phyloP scores from a whole-genome alignment of 176 grass and related monocot genomes.

The Raddia guianensis region DNA sequence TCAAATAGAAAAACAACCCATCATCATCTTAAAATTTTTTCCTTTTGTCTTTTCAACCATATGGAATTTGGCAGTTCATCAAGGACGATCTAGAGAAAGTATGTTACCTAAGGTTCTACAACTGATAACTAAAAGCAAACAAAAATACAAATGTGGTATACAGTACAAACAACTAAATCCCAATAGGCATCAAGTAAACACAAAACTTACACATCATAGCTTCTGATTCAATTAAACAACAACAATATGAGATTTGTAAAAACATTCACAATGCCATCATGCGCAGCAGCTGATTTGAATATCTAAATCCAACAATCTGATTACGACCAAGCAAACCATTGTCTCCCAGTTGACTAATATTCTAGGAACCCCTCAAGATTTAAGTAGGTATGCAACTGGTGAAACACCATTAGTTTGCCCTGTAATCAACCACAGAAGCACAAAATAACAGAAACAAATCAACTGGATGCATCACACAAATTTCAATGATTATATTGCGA shows the following conservation, averaged over 20 bases:
- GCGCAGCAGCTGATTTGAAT: conserved; percentile 4
- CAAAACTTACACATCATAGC: not conserved
- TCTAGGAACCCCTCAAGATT: not conserved
- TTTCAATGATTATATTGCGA: conserved; percentile 37
- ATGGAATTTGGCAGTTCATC: not conserved
- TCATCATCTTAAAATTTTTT: not conserved
- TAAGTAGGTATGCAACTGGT: conserved; percentile 44
- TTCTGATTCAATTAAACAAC: not conserved
- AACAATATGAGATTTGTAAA: not conserved
- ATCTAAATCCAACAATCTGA: conserved; percentile 1
- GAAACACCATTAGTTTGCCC: conserved; percentile 19
- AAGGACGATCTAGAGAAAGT: not conserved
- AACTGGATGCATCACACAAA: conserved; percentile 13
- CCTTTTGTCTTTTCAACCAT: conserved; percentile 13
- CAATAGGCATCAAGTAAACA: conserved; percentile 3
- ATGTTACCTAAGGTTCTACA: not conserved
- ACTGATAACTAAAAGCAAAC: not conserved
- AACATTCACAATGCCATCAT: not conserved
- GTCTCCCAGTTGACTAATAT: conserved; percentile 17
- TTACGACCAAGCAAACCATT: conserved; percentile 26
- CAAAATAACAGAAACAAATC: conserved; percentile 32
- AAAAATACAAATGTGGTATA: not conserved
- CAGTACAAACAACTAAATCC: not conserved
- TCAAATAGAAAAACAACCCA: not conserved
- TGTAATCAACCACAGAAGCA: conserved; percentile 31